Evolutionary conservation across 352 stramenopile species (phyloP).

Genomic region (Phytopythium sindhum): DNA sequence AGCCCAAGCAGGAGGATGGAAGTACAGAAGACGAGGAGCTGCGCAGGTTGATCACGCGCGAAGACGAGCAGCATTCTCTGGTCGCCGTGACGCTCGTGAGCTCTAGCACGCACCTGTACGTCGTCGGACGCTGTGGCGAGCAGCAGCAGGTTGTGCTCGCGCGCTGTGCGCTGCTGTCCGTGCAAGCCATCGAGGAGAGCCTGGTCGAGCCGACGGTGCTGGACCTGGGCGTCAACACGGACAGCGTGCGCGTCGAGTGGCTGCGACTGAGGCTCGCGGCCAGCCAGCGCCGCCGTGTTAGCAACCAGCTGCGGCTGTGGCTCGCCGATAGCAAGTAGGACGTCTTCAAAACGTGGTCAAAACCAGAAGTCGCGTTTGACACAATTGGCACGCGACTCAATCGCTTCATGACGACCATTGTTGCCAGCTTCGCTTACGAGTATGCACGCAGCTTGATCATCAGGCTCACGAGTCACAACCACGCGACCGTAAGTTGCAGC

Average conservation of each 20-base stretch:
- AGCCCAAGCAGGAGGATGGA: conserved; percentile 13
- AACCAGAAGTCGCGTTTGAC: background rate
- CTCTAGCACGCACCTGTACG: conserved; percentile 45
- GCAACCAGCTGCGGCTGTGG: conserved; percentile 56
- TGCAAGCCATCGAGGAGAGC: conserved; percentile 71
- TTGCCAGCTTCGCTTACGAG: no score
- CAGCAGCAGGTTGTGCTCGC: conserved; percentile 45
- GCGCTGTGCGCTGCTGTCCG: conserved; percentile 34
- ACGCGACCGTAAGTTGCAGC: background rate
- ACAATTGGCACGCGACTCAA: no score
- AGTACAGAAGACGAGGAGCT: conserved; percentile 22
- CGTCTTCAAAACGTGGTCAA: background rate
- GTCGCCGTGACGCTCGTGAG: conserved; percentile 47
- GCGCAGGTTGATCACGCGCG: conserved; percentile 25
- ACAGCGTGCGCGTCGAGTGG: conserved; percentile 38
- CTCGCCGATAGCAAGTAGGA: conserved; percentile 23
- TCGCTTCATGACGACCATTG: no score
- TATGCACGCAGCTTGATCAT: background rate
- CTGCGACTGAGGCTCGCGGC: conserved; percentile 53
- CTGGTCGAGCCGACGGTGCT: conserved; percentile 57
- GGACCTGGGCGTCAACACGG: conserved; percentile 48
- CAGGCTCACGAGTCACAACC: background rate
- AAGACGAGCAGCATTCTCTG: conserved; percentile 22
- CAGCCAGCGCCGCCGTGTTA: conserved; percentile 53
- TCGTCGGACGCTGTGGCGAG: conserved; percentile 42